phyloP scores from a whole-genome alignment of 257 asterid genomes.

The Solanum virginianum region DNA sequence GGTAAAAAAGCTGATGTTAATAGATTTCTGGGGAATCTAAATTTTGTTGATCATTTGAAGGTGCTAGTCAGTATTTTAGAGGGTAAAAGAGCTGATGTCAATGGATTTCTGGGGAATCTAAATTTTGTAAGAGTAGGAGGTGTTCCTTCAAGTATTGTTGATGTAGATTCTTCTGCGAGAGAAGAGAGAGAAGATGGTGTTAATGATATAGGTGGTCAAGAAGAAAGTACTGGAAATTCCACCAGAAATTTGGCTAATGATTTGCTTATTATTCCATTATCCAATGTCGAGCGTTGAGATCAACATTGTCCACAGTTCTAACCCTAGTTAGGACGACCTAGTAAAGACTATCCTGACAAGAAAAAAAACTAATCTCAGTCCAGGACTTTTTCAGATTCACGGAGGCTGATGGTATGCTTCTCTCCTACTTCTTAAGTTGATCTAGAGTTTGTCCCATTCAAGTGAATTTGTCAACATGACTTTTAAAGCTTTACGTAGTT shows the following conservation, averaged over 20 bases:
- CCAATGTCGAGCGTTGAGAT: constrained; percentile 91
- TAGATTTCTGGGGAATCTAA: no score
- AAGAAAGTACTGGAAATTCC: constrained; percentile 46
- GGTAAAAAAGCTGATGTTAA: no score
- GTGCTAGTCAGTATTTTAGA: constrained; percentile 49
- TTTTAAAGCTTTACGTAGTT: neutral
- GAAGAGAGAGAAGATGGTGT: constrained; percentile 44
- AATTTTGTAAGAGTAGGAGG: constrained; percentile 95
- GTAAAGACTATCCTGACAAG: constrained; percentile 93
- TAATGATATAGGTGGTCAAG: constrained; percentile 35
- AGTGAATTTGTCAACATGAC: neutral
- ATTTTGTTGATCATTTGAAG: constrained; percentile 54
- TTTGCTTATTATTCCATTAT: constrained; percentile 76
- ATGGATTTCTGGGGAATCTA: constrained; percentile 64
- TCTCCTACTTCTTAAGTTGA: neutral
- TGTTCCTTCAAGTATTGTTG: constrained; percentile 73
- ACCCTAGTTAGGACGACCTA: constrained; percentile 74
- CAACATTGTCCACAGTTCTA: constrained; percentile 76
- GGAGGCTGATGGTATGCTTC: constrained; percentile 82
- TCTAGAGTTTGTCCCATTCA: neutral
- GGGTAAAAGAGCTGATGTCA: constrained; percentile 79
- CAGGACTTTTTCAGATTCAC: constrained; percentile 98
- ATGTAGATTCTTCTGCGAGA: constrained; percentile 42
- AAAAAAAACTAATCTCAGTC: constrained; percentile 82
- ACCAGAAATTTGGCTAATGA: constrained; percentile 56